phyloP scores from a whole-genome alignment of 495 filamentous ascomycete genomes.

The Penicillium lagena region DNA sequence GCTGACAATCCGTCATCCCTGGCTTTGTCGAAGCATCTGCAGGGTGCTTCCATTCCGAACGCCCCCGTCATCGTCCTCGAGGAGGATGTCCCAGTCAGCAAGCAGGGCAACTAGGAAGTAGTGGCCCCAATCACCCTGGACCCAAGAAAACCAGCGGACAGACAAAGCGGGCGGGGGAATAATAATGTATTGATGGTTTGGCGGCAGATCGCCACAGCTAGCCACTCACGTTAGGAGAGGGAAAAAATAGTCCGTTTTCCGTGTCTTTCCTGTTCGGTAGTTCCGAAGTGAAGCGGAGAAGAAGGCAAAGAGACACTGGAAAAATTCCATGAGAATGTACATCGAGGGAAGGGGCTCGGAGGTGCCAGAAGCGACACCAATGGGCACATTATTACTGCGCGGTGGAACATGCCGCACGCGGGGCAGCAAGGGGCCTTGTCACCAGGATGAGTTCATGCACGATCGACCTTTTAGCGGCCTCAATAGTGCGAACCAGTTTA shows the following conservation, averaged over 20 bases:
- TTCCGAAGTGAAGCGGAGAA: not conserved
- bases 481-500: constrained; percentile 9
- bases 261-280: too few relatives aligned
- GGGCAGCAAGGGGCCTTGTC: constrained; percentile 32
- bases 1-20: constrained; percentile 13
- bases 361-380: constrained; percentile 6
- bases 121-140: too few relatives aligned
- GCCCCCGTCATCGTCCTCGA: constrained; percentile 2
- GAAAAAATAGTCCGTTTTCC: too few relatives aligned
- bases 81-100: not conserved
- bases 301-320: not conserved
- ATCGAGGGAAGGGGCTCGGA: not conserved
- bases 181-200: too few relatives aligned
- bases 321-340: not conserved
- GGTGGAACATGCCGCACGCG: constrained; percentile 37
- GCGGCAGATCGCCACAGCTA: too few relatives aligned
- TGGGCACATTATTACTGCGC: constrained; percentile 6
- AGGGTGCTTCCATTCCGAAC: constrained; percentile 12
- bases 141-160: too few relatives aligned
- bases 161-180: too few relatives aligned
- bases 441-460: constrained; percentile 22
- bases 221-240: too few relatives aligned
- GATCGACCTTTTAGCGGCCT: constrained; percentile 5
- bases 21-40: constrained; percentile 8
- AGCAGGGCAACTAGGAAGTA: too few relatives aligned